Percentiles rank a stretch among this genome's conserved stretches.
Conservation (phyloP, 2,329 filamentous ascomycete genomes). For the Penicillium hesseltinei region DNA sequence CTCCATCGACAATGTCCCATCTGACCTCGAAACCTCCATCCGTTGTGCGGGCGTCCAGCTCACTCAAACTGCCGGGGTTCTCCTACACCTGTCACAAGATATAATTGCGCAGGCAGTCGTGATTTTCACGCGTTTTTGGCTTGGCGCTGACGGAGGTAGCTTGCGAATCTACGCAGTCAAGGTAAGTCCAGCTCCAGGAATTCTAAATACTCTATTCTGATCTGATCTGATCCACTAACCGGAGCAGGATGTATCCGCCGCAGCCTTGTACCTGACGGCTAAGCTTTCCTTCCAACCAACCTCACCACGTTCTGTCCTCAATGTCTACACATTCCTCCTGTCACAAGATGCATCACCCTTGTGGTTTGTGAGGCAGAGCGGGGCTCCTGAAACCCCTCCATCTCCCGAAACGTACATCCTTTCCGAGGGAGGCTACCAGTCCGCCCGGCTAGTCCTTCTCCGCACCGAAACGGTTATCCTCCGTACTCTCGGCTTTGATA, state of each 20-base stretch:
- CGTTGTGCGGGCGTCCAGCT: slow-evolving; percentile 46
- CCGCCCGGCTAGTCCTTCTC: slow-evolving; percentile 64
- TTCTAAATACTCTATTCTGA: background rate
- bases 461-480: slow-evolving; percentile 76
- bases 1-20: slow-evolving; percentile 42
- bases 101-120: slow-evolving; percentile 83
- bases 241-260: slow-evolving; percentile 73
- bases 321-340: slow-evolving; percentile 78
- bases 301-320: slow-evolving; percentile 75
- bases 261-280: slow-evolving; percentile 73
- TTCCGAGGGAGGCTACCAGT: slow-evolving; percentile 69
- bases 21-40: slow-evolving; percentile 44
- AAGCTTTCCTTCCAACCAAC: slow-evolving; percentile 78
- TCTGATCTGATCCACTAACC: background rate
- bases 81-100: slow-evolving; percentile 81
- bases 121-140: slow-evolving; percentile 77
- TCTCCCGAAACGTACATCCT: slow-evolving; percentile 64
- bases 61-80: slow-evolving; percentile 55
- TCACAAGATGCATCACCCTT: slow-evolving; percentile 57
- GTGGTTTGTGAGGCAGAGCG: slow-evolving; percentile 41
- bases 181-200: slow-evolving; percentile 25
- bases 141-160: slow-evolving; percentile 50
- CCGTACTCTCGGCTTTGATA: slow-evolving; percentile 73
- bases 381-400: slow-evolving; percentile 27
- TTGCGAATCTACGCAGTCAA: slow-evolving; percentile 44